A percentile compares a stretch with the other conserved stretches of the same genome.
phyloP scores from a whole-genome alignment of 805 yeast species.

The Saturnispora sanitii region DNA sequence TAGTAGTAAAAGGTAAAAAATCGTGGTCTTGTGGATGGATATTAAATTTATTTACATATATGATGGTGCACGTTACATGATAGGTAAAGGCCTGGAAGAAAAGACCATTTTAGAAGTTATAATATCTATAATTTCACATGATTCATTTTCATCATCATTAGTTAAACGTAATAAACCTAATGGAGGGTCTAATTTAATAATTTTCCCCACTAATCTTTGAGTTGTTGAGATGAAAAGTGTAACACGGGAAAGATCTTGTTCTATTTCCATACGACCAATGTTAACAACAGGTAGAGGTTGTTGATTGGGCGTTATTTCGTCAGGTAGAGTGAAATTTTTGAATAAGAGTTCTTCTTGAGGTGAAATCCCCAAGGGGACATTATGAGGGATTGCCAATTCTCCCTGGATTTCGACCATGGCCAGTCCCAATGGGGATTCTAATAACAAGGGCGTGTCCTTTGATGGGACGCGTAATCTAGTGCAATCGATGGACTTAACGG shows the following conservation, averaged over 20 bases:
- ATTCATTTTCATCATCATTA: slow-evolving; percentile 18
- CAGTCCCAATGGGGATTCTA: slow-evolving; percentile 45
- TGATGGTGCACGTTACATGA: slow-evolving; percentile 39
- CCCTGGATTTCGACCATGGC: slow-evolving; percentile 67
- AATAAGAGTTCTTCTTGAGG: slow-evolving; percentile 30
- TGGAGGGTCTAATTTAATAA: slow-evolving; percentile 54
- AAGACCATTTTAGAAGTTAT: slow-evolving; percentile 51
- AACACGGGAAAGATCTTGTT: slow-evolving; percentile 36
- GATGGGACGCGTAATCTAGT: not conserved
- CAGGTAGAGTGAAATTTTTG: slow-evolving; percentile 22
- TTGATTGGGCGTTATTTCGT: slow-evolving; percentile 2
- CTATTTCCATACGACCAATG: slow-evolving; percentile 38
- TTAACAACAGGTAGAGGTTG: slow-evolving; percentile 31
- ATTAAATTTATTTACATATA: too few relatives aligned
- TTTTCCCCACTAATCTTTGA: slow-evolving; percentile 55
- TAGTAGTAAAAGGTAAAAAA: too few relatives aligned
- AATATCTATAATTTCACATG: slow-evolving; percentile 48
- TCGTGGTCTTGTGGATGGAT: too few relatives aligned
- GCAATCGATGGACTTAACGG: not conserved
- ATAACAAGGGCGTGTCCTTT: slow-evolving; percentile 1
- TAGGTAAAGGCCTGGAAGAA: slow-evolving; percentile 63
- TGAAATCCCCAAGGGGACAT: slow-evolving; percentile 25
- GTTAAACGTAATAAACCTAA: slow-evolving; percentile 50
- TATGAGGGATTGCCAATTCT: slow-evolving; percentile 43
- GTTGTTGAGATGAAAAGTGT: slow-evolving; percentile 57